These are phyloP conservation scores for Saccharomyces pastorianus DNA, from an alignment of 1,139 yeast species.

Conservation along the genomic window DNA sequence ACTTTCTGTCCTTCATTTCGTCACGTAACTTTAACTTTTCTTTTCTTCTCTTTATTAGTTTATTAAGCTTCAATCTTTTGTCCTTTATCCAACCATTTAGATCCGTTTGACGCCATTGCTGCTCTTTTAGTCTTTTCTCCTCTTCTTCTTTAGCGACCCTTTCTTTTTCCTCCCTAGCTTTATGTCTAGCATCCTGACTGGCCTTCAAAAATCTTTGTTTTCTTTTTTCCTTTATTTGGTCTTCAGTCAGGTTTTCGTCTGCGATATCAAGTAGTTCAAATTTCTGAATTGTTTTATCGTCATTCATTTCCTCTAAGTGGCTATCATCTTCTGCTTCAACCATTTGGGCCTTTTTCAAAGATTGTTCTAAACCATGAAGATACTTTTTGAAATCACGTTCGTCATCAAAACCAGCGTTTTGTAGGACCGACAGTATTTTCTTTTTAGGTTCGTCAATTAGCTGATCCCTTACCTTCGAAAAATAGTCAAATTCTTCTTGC, in stretches of 20 bases:
- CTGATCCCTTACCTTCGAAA: slow-evolving; percentile 47
- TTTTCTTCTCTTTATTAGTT: slow-evolving; percentile 48
- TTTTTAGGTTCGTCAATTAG: slow-evolving; percentile 44
- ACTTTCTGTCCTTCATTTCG: slow-evolving; percentile 80
- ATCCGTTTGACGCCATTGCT: slow-evolving; percentile 70
- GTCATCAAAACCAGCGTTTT: slow-evolving; percentile 72
- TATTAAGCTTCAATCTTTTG: slow-evolving; percentile 55
- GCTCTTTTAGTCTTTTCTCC: slow-evolving; percentile 51
- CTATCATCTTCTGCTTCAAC: slow-evolving; percentile 51
- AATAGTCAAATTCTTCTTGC: slow-evolving; percentile 73
- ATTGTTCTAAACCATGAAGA: slow-evolving; percentile 54
- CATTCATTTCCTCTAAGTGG: slow-evolving; percentile 40
- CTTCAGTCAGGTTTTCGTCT: slow-evolving; percentile 73
- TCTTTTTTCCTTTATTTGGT: slow-evolving; percentile 77
- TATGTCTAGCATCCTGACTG: slow-evolving; percentile 77
- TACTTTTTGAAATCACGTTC: slow-evolving; percentile 65
- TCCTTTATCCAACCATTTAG: slow-evolving; percentile 71
- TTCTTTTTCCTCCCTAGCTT: slow-evolving; percentile 73
- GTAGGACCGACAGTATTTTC: slow-evolving; percentile 38
- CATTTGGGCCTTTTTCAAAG: slow-evolving; percentile 59
- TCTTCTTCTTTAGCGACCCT: slow-evolving; percentile 44
- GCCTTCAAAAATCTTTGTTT: slow-evolving; percentile 77
- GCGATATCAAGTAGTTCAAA: slow-evolving; percentile 81
- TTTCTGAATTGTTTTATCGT: slow-evolving; percentile 42
- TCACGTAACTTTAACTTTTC: slow-evolving; percentile 65